Evolutionary conservation across 73 alveolate species (phyloP), one percentile per base, ranked within the genome.

Genomic region (Strombidium stylifer): DNA sequence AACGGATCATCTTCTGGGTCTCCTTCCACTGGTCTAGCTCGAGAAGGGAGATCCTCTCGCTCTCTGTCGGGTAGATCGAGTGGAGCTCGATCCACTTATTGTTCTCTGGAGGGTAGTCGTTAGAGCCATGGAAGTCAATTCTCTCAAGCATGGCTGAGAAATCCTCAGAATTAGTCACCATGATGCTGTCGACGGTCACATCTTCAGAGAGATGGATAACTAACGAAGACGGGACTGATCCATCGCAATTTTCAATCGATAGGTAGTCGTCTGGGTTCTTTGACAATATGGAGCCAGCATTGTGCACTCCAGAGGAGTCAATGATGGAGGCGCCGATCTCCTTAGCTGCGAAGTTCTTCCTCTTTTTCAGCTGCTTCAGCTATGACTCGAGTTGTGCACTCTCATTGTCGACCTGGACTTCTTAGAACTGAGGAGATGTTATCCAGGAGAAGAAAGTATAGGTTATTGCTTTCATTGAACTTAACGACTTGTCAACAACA

Each of bases 251-350:
- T 4, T 62, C 66, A 42, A 64, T 26, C 2, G 45, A 44, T 32
- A 64, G 48, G 28, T 64, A 64, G 23, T 64, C 78, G 41, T 64
- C 78, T 46, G 41, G n/a, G 19, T 55, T 64, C 19, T 39, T 37
- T 21, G 57, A 28, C 14, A 64, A 28, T 3, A 64, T 46, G 23
- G 78, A 35, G 27, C 45, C 45, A 14, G 78, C 57, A 30, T 64
- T 64, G 23, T 64, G 28, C 32, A 64, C 54, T 16, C 78, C 78
- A n/a, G 20, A 20, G 14, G 66, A 46, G 16, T 19, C 30, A 19
- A 64, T 3, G 23, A 64, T 46, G n/a, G 78, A 44, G 8, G 78
- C 78, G 2, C 78, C 78, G 27, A 53, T 45, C 5, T 64, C 78
- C 40, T 47, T 64, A 2, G 78, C 41, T 2, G 78, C 64, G 21